phyloP scores from a whole-genome alignment of 2,329 filamentous ascomycete genomes.

The Cadophora sp. region DNA sequence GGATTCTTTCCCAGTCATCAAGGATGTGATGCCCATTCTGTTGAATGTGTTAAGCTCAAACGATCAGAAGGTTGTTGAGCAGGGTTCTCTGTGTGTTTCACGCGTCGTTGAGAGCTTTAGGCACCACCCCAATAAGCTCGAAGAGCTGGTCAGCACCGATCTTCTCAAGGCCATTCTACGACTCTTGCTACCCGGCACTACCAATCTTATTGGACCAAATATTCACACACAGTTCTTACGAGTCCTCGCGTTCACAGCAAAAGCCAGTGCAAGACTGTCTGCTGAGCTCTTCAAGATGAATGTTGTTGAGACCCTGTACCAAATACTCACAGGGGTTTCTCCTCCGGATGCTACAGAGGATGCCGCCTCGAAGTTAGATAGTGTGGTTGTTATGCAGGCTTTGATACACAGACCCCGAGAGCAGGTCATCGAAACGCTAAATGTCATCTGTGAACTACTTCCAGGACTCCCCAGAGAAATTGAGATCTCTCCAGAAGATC shows the following conservation, averaged over 20 bases:
- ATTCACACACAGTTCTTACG: conserved; percentile 97
- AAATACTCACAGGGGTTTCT: conserved; percentile 95
- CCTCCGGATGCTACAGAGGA: conserved; percentile 81
- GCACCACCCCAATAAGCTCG: conserved; percentile 83
- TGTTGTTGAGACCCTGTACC: conserved; percentile 95
- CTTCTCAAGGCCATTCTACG: conserved; percentile 85
- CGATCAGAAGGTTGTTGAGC: conserved; percentile 96
- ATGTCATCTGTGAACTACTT: conserved; percentile 94
- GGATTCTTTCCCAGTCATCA: conserved; percentile 89
- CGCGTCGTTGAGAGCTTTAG: conserved; percentile 98
- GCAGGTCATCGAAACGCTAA: conserved; percentile 95
- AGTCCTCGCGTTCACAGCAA: conserved; percentile 87
- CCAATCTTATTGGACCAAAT: conserved; percentile 90
- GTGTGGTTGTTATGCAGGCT: conserved; percentile 98
- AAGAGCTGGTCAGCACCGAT: conserved; percentile 89
- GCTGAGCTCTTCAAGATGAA: conserved; percentile 95
- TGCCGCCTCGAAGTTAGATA: conserved; percentile 86
- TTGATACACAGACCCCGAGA: conserved; percentile 94
- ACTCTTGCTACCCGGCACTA: conserved; percentile 89
- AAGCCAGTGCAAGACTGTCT: conserved; percentile 85
- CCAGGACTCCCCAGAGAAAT: conserved; percentile 71
- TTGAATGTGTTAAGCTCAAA: conserved; percentile 89
- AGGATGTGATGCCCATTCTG: conserved; percentile 95
- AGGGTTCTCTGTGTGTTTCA: conserved; percentile 93
- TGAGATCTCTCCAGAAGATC: conserved; percentile 52